A percentile compares a stretch with the other conserved stretches of the same genome.
These are phyloP conservation scores for Avena eriantha DNA, from an alignment of 176 grass and related monocot species.

Conservation along the genomic window DNA sequence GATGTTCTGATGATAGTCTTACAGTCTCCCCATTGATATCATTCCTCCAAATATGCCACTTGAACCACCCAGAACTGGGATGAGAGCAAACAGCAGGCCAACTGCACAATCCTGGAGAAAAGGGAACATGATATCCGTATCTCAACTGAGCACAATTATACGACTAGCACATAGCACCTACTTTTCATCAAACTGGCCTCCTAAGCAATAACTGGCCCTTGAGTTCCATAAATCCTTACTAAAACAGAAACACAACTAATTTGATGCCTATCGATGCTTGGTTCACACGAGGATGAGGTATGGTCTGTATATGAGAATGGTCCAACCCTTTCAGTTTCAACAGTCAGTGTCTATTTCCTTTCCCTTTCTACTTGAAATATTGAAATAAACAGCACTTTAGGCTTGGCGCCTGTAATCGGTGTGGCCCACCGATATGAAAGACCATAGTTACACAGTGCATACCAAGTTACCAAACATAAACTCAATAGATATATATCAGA, in stretches of 20 bases:
- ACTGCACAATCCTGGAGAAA: slow-evolving; percentile 96
- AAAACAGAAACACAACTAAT: neutral
- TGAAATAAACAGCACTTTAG: slow-evolving; percentile 8
- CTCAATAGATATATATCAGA: neutral
- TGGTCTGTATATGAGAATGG: neutral
- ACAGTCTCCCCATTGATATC: slow-evolving; percentile 94
- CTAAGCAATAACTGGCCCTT: neutral
- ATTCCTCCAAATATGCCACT: slow-evolving; percentile 91
- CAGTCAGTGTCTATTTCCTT: neutral
- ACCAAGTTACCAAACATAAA: slow-evolving; percentile 12
- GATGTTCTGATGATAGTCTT: slow-evolving; percentile 43
- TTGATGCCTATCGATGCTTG: slow-evolving; percentile 16
- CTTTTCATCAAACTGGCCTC: slow-evolving; percentile 1
- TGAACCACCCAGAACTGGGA: slow-evolving; percentile 89
- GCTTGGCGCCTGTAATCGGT: neutral
- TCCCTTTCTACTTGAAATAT: slow-evolving; percentile 9
- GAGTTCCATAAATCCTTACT: neutral
- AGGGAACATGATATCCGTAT: slow-evolving; percentile 12
- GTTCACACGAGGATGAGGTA: neutral
- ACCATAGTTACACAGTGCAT: neutral
- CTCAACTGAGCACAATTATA: slow-evolving; percentile 10
- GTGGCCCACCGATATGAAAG: neutral
- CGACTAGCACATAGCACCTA: neutral
- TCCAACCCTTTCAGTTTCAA: slow-evolving; percentile 13
- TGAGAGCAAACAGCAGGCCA: slow-evolving; percentile 92